Evolutionary conservation across 2,329 filamentous ascomycete species (phyloP).

Genomic region (Aspergillus fijiensis): DNA sequence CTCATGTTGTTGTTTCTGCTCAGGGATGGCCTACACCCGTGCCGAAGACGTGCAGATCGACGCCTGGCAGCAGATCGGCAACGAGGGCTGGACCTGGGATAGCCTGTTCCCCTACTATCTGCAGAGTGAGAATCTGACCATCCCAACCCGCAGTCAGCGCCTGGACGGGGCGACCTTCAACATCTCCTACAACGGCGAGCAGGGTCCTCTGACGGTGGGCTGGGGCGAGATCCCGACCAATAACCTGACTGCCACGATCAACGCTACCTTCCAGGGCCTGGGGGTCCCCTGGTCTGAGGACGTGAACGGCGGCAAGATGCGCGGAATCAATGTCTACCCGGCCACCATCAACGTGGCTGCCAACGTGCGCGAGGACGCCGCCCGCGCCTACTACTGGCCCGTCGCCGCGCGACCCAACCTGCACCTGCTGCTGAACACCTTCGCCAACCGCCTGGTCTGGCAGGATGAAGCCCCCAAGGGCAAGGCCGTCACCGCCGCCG

Average conservation of each 20-base stretch:
- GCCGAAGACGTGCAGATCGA: constrained; percentile 41
- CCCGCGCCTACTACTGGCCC: constrained; percentile 51
- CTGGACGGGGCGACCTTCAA: constrained; percentile 29
- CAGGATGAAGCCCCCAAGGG: background rate
- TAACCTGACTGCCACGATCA: constrained; percentile 19
- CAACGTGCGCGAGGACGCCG: constrained; percentile 50
- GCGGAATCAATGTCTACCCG: constrained; percentile 46
- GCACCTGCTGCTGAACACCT: constrained; percentile 32
- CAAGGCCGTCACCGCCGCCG: constrained; percentile 25
- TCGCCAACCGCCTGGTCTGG: constrained; percentile 14
- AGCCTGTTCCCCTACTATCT: constrained; percentile 33
- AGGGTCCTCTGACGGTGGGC: constrained; percentile 33
- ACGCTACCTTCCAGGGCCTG: constrained; percentile 26
- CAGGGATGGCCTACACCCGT: constrained; percentile 43
- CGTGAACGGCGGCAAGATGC: constrained; percentile 46
- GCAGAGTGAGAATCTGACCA: constrained; percentile 23
- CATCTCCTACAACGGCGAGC: constrained; percentile 26
- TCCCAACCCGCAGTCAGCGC: background rate
- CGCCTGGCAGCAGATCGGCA: constrained; percentile 36
- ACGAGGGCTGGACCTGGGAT: constrained; percentile 36
- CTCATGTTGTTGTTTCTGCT: too few species aligned
- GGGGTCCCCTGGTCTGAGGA: constrained; percentile 19
- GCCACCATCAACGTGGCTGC: constrained; percentile 41
- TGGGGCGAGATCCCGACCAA: constrained; percentile 12
- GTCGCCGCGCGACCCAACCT: constrained; percentile 45